phyloP scores from a whole-genome alignment of 2,329 filamentous ascomycete genomes.

The Xylaria multiplex region DNA sequence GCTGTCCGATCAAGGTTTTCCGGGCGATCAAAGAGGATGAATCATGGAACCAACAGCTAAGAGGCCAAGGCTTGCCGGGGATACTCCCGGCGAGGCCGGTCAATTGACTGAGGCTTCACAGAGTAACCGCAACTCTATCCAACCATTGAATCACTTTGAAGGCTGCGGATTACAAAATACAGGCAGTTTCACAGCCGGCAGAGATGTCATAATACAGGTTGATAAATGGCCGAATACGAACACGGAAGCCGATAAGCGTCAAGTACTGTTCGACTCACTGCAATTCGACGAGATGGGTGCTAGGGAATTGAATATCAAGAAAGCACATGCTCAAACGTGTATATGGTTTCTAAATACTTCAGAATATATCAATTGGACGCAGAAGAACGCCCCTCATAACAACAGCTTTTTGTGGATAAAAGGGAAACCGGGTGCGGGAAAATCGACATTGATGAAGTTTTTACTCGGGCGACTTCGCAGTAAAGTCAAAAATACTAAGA shows the following conservation, averaged over 20 bases:
- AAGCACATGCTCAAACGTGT: constrained; percentile 39
- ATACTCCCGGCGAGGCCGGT: neutral
- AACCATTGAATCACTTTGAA: constrained; percentile 3
- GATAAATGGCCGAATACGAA: neutral
- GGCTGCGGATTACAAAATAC: constrained; percentile 15
- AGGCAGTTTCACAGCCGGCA: neutral
- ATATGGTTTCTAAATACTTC: constrained; percentile 43
- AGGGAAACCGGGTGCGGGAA: constrained; percentile 55
- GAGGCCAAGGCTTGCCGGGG: neutral
- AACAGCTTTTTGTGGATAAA: constrained; percentile 57
- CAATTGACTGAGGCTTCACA: neutral
- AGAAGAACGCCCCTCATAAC: constrained; percentile 37
- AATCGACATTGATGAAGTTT: constrained; percentile 58
- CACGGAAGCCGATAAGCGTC: neutral
- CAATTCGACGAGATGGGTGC: constrained; percentile 40
- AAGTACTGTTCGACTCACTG: constrained; percentile 31
- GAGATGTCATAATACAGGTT: constrained; percentile 12
- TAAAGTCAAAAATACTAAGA: constrained; percentile 37
- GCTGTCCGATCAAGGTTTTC: neutral
- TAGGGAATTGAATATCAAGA: constrained; percentile 36
- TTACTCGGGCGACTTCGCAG: constrained; percentile 10
- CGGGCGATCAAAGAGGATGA: neutral
- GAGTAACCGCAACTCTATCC: neutral
- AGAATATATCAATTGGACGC: constrained; percentile 50
- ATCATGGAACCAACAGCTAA: constrained; percentile 16